These are phyloP conservation scores for Protomyces inundatus DNA, from an alignment of 1,139 yeast genomes.

Conservation along the genomic window DNA sequence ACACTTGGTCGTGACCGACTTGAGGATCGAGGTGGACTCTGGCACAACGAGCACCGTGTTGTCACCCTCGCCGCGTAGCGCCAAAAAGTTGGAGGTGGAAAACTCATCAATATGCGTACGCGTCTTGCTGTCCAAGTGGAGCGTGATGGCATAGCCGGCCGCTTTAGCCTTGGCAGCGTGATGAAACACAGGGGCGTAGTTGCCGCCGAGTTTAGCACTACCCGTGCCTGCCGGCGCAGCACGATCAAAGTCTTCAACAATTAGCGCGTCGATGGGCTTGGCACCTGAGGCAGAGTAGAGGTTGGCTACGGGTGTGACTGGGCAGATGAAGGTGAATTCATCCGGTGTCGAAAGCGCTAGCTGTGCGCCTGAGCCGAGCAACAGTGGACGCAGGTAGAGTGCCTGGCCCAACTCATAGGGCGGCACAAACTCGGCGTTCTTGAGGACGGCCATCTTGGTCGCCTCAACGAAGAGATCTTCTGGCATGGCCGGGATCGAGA, in stretches of 20 bases:
- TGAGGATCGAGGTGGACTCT: constrained; percentile 25
- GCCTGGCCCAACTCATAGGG: constrained; percentile 26
- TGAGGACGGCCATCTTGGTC: constrained; percentile 7
- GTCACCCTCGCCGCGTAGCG: constrained; percentile 13
- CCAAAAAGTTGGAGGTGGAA: constrained; percentile 26
- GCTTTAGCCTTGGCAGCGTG: constrained; percentile 23
- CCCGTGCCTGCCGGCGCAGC: constrained; percentile 27
- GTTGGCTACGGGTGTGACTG: constrained; percentile 24
- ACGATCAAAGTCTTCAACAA: constrained; percentile 27
- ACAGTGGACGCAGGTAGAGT: constrained; percentile 23
- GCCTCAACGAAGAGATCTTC: constrained; percentile 24
- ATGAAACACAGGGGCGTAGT: constrained; percentile 25
- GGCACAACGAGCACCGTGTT: constrained; percentile 21
- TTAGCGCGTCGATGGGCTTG: constrained; percentile 25
- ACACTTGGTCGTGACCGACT: constrained; percentile 27
- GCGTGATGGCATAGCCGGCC: constrained; percentile 21
- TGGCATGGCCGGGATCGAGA: constrained; percentile 17
- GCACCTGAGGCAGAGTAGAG: constrained; percentile 20
- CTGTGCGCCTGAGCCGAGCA: constrained; percentile 23
- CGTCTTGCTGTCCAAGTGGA: constrained; percentile 27
- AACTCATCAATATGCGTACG: constrained; percentile 26
- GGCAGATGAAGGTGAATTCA: constrained; percentile 21
- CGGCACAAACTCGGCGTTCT: constrained; percentile 24
- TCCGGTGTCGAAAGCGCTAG: constrained; percentile 19
- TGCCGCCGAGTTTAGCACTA: constrained; percentile 25